Conservation (phyloP, 352 stramenopile genomes). For the Globisporangium uncinulatum region DNA sequence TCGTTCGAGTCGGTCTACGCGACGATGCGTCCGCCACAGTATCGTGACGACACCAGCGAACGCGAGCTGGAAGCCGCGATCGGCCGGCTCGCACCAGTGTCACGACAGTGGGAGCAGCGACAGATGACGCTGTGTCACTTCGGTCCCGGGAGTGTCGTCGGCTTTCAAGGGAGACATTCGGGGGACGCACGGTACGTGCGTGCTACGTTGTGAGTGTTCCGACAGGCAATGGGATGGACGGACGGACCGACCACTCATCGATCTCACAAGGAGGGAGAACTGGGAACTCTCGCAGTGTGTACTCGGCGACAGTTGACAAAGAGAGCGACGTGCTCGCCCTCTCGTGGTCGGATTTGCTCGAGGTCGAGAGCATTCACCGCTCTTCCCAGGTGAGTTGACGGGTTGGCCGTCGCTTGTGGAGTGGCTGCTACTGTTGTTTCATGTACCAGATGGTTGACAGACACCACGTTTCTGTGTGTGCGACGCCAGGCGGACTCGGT, state of each 20-base stretch:
- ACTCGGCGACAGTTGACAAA: slow-evolving; percentile 18
- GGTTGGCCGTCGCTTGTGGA: too few relatives aligned
- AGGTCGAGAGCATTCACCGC: slow-evolving; percentile 24
- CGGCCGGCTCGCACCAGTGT: background rate
- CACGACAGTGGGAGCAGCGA: background rate
- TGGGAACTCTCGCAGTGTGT: slow-evolving; percentile 9
- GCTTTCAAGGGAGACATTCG: slow-evolving; percentile 7
- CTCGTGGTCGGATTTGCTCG: slow-evolving; percentile 25
- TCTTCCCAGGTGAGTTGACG: slow-evolving; percentile 27
- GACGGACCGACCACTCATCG: too few relatives aligned
- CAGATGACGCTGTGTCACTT: slow-evolving; percentile 13
- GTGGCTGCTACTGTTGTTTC: background rate
- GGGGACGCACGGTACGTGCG: slow-evolving; percentile 3
- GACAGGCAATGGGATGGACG: too few relatives aligned
- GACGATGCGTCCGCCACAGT: background rate
- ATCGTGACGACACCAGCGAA: background rate
- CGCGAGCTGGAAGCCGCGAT: background rate
- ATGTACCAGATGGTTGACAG: background rate
- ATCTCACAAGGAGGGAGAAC: too few relatives aligned
- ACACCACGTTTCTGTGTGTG: background rate
- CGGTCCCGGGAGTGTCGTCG: background rate
- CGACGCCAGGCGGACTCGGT: slow-evolving; percentile 20
- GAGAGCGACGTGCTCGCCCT: slow-evolving; percentile 23
- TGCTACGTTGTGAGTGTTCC: too few relatives aligned
- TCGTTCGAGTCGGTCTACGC: slow-evolving; percentile 5